These are phyloP conservation scores for Paramarasmius palmivorus DNA, from an alignment of 1,284 basidiomycete genomes.

Conservation along the genomic window DNA sequence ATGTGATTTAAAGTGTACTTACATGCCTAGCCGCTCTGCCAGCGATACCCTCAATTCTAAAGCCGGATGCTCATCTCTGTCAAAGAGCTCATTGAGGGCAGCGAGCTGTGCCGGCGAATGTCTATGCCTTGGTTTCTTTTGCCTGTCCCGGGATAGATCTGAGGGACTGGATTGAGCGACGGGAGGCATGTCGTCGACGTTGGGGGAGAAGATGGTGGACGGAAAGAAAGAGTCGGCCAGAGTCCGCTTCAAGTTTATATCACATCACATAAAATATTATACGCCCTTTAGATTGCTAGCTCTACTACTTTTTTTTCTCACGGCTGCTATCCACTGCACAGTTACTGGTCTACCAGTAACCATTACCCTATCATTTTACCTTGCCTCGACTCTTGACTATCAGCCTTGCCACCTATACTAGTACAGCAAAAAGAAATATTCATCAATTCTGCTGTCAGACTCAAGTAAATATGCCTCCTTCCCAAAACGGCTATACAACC, in stretches of 20 bases:
- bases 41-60: conserved; percentile 65
- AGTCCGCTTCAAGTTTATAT: conserved; percentile 1
- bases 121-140: conserved; percentile 75
- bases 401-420: no score
- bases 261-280: no score
- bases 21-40: conserved; percentile 74
- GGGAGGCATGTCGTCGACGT: conserved; percentile 22
- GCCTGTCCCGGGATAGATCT: conserved; percentile 27
- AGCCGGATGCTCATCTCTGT: conserved; percentile 73
- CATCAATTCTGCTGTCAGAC: not conserved
- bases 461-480: not conserved
- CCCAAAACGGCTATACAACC: conserved; percentile 10
- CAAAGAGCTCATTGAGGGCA: conserved; percentile 75
- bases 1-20: conserved; percentile 33
- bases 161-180: conserved; percentile 21
- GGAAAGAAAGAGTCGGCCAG: conserved; percentile 17
- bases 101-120: conserved; percentile 69
- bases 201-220: conserved; percentile 17
- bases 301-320: no score
- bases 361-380: no score
- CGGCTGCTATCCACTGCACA: no score
- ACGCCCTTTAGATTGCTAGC: no score
- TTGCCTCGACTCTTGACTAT: no score
- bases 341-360: no score
- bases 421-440: conserved; percentile 1